Percentiles rank a stretch among this genome's conserved stretches.
phyloP scores from a whole-genome alignment of 768 basidiomycete species.

The Leccinum subgranulosum region DNA sequence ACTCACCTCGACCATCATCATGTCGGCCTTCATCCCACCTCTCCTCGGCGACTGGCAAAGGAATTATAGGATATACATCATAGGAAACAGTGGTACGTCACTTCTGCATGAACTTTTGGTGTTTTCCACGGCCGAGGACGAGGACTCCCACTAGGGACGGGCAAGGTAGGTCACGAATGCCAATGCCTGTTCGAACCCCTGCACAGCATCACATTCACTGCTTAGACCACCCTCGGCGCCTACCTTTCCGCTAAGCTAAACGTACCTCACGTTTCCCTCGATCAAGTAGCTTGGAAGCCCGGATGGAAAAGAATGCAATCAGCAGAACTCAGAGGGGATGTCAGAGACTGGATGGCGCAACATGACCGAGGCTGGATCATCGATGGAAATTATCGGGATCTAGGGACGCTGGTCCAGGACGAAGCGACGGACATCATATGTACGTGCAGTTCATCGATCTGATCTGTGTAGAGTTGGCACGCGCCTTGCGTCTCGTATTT shows the following conservation, averaged over 20 bases:
- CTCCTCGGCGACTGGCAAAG: constrained; percentile 44
- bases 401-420: constrained; percentile 35
- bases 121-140: neutral
- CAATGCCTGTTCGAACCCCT: neutral
- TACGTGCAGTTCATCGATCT: constrained; percentile 25
- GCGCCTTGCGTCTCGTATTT: neutral
- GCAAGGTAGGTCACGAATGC: constrained; percentile 36
- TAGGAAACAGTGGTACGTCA: constrained; percentile 52
- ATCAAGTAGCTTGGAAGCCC: constrained; percentile 48
- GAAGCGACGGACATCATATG: constrained; percentile 53
- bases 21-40: constrained; percentile 16
- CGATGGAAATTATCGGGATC: constrained; percentile 45
- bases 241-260: constrained; percentile 43
- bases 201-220: neutral
- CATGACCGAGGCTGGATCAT: constrained; percentile 47
- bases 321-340: constrained; percentile 23
- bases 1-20: neutral
- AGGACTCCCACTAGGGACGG: constrained; percentile 27
- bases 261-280: constrained; percentile 48
- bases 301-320: constrained; percentile 38
- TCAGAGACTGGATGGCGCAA: constrained; percentile 21
- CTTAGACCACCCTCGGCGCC: constrained; percentile 45
- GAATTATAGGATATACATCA: constrained; percentile 42
- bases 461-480: neutral
- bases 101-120: neutral